A percentile compares a stretch with the other conserved stretches of the same genome.
These are phyloP conservation scores for Rosa hybrid DNA, from an alignment of 331 rosid species.

Conservation along the genomic window DNA sequence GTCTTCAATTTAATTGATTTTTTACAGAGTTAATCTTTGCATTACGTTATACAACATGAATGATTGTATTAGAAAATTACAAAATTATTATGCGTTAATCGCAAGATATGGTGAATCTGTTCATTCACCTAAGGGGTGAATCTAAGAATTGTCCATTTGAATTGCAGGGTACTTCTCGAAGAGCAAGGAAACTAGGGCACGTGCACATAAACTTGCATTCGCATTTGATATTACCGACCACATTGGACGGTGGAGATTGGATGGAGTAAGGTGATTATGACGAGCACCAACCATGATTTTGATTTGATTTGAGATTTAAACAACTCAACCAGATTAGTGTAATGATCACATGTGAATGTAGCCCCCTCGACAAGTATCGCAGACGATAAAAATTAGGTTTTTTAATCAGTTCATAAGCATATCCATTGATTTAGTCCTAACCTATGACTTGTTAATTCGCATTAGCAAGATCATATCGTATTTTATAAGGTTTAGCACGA, in stretches of 20 bases:
- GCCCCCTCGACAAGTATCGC: constrained; percentile 1
- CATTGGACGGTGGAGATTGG: not conserved
- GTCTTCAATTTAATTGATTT: too few species aligned
- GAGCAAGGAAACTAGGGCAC: not conserved
- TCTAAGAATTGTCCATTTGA: not conserved
- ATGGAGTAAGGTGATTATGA: not conserved
- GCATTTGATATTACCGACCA: not conserved
- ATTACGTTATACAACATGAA: too few species aligned
- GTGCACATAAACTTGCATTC: not conserved
- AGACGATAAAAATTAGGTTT: not conserved
- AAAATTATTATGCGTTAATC: too few species aligned
- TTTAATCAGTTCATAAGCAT: not conserved
- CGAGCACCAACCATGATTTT: not conserved
- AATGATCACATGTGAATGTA: not conserved
- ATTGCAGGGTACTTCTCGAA: not conserved
- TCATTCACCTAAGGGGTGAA: too few species aligned
- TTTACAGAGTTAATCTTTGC: too few species aligned
- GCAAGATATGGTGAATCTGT: too few species aligned
- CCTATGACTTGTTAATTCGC: not conserved
- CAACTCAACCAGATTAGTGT: not conserved
- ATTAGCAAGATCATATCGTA: not conserved
- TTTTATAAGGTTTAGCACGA: not conserved
- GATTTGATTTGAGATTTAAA: not conserved
- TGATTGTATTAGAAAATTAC: too few species aligned
- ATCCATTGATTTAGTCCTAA: not conserved